A percentile compares a stretch with the other conserved stretches of the same genome.
Evolutionary conservation across 805 yeast species (phyloP).

Genomic region (Millerozyma miso): DNA sequence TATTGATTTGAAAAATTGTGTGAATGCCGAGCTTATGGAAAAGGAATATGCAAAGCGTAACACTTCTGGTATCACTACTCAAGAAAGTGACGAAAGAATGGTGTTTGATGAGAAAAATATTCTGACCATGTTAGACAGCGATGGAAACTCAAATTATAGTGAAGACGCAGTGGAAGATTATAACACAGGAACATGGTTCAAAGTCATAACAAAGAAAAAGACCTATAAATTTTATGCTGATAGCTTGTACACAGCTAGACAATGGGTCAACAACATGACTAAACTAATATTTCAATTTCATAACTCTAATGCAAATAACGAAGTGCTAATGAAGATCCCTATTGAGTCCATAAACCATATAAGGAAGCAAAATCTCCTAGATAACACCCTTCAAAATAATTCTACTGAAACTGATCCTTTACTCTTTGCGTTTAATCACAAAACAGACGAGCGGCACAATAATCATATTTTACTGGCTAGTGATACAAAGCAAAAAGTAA

Average conservation of each 20-base stretch:
- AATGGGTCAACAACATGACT: conserved; percentile 74
- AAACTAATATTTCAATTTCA: conserved; percentile 66
- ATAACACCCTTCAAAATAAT: not conserved
- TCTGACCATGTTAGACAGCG: conserved; percentile 13
- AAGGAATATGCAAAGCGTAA: conserved; percentile 2
- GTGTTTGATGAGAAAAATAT: conserved; percentile 20
- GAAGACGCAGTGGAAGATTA: conserved; percentile 27
- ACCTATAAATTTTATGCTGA: conserved; percentile 71
- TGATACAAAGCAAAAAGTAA: conserved; percentile 4
- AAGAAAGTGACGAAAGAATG: conserved; percentile 3
- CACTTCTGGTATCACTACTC: conserved; percentile 4
- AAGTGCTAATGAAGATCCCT: conserved; percentile 77
- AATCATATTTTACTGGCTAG: conserved; percentile 2
- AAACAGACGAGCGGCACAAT: conserved; percentile 3
- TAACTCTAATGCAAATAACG: conserved; percentile 62
- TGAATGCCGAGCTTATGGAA: conserved; percentile 51
- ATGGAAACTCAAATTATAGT: conserved; percentile 6
- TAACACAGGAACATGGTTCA: conserved; percentile 46
- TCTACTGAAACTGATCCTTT: not conserved
- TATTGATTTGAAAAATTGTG: conserved; percentile 64
- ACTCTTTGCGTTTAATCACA: not conserved
- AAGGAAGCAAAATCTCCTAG: not conserved
- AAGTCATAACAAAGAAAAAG: conserved; percentile 53
- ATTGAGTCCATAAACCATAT: conserved; percentile 23
- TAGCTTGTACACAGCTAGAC: conserved; percentile 63